Percentiles rank a stretch among this genome's conserved stretches.
Conservation (phyloP, 208 protist species). For the Leishmania lainsoni region DNA sequence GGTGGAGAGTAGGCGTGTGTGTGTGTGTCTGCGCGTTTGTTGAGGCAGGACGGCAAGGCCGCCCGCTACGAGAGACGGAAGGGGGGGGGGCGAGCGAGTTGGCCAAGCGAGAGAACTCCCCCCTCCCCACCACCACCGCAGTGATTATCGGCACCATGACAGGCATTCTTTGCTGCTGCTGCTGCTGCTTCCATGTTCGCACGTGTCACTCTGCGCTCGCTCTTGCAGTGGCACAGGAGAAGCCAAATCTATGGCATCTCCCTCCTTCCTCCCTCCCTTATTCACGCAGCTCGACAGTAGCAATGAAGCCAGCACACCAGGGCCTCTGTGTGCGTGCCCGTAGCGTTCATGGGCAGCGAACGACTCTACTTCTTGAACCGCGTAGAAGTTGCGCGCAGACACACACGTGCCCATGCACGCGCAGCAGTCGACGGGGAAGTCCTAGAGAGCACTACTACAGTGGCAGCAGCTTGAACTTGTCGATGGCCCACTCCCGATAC, state of each 20-base stretch:
- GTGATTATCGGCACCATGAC: not conserved
- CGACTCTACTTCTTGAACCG: not conserved
- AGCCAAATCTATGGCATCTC: not conserved
- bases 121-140: not conserved
- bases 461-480: not conserved
- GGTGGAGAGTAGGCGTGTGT: not conserved
- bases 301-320: not conserved
- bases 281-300: not conserved
- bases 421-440: not conserved
- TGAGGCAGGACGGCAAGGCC: not conserved
- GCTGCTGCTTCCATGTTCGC: not conserved
- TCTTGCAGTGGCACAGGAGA: not conserved
- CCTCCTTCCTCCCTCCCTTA: not conserved
- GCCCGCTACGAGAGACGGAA: not conserved
- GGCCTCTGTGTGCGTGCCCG: not conserved
- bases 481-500: constrained; percentile 29
- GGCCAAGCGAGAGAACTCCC: not conserved
- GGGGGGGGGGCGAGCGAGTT: not conserved
- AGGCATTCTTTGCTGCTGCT: not conserved
- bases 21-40: not conserved
- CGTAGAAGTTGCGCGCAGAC: not conserved
- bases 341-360: not conserved
- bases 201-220: not conserved
- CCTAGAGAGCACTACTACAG: not conserved
- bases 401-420: not conserved